A percentile compares a stretch with the other conserved stretches of the same genome.
Evolutionary conservation across 106 monocot genomes (phyloP).

Genomic region (Platanthera zijinensis): DNA sequence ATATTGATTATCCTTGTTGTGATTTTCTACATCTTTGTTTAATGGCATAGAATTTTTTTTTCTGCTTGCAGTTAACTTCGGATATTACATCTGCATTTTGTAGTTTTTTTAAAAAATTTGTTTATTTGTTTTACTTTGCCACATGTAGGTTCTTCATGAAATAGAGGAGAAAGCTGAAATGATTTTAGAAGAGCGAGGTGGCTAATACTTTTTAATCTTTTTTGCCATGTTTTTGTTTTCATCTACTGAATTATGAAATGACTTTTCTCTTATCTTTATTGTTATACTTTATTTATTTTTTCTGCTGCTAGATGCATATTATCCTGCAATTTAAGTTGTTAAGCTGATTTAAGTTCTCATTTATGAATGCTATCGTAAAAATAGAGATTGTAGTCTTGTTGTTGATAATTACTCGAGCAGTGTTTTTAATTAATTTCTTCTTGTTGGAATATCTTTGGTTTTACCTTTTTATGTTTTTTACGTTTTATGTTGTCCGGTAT

Average conservation of each 20-base stretch:
- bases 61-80: background rate
- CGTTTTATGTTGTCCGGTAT: no score
- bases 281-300: background rate
- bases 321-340: background rate
- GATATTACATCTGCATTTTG: background rate
- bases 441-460: no score
- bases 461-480: no score
- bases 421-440: background rate
- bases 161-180: conserved; percentile 87
- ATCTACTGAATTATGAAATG: background rate
- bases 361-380: background rate
- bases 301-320: background rate
- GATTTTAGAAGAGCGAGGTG: conserved; percentile 89
- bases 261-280: background rate
- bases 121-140: background rate
- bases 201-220: background rate
- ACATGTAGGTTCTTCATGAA: conserved; percentile 69
- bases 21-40: background rate
- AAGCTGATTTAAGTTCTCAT: background rate
- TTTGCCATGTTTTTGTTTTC: background rate
- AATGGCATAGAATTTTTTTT: background rate
- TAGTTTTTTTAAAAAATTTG: background rate
- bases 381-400: background rate
- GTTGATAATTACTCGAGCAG: background rate
- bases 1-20: background rate